Evolutionary conservation across 129 eudicot species (phyloP).

Genomic region (Artemisia annua): DNA sequence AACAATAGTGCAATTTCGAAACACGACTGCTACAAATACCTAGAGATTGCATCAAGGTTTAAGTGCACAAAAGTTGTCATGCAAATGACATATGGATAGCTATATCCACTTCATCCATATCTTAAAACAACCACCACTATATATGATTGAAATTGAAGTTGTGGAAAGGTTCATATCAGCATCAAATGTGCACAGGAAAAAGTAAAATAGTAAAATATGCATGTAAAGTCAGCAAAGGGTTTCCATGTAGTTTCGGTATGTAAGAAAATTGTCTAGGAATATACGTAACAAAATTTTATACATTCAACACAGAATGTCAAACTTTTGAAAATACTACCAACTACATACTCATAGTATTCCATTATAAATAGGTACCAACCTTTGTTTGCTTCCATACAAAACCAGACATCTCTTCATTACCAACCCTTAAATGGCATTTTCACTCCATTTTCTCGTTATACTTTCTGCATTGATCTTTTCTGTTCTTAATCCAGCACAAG

Average conservation of each 20-base stretch:
- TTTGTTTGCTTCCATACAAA: slow-evolving; percentile 35
- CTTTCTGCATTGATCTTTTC: slow-evolving; percentile 39
- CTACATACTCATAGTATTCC: slow-evolving; percentile 10
- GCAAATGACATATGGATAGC: slow-evolving; percentile 10
- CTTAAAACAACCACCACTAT: slow-evolving; percentile 23
- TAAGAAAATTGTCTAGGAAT: slow-evolving; percentile 23
- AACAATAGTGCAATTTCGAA: not conserved
- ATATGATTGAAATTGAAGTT: slow-evolving; percentile 16
- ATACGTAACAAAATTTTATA: slow-evolving; percentile 13
- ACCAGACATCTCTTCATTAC: slow-evolving; percentile 34
- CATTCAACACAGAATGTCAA: slow-evolving; percentile 41
- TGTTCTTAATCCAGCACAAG: slow-evolving; percentile 33
- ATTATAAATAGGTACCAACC: slow-evolving; percentile 47
- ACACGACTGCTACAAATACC: slow-evolving; percentile 25
- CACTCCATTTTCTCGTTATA: slow-evolving; percentile 24
- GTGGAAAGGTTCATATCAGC: slow-evolving; percentile 16
- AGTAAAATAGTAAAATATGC: slow-evolving; percentile 35
- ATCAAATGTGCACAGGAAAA: slow-evolving; percentile 23
- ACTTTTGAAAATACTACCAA: slow-evolving; percentile 25
- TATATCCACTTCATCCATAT: not conserved
- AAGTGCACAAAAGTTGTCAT: slow-evolving; percentile 20
- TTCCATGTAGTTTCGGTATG: slow-evolving; percentile 23
- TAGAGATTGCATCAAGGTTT: slow-evolving; percentile 19
- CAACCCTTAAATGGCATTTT: slow-evolving; percentile 43
- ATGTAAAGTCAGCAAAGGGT: slow-evolving; percentile 27